A percentile compares a stretch with the other conserved stretches of the same genome.
phyloP scores from a whole-genome alignment of 1,284 basidiomycete genomes.

The Tylopilus orsonianus region DNA sequence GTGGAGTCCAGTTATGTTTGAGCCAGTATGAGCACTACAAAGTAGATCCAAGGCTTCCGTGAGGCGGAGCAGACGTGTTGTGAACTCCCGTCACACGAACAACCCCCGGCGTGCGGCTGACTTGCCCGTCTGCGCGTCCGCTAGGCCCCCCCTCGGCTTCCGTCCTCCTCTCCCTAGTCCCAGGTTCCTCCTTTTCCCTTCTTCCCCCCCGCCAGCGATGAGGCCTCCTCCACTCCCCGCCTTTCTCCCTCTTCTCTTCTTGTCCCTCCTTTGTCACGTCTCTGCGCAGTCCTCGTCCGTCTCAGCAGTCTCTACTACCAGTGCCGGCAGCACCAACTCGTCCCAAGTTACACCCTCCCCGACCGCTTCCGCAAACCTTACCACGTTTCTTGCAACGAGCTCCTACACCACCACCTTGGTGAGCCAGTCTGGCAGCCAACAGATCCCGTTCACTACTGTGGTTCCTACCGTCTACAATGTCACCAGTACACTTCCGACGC shows the following conservation, averaged over 20 bases:
- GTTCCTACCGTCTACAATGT: conserved; percentile 61
- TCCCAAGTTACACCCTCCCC: conserved; percentile 10
- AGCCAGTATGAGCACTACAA: neutral
- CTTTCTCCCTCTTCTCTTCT: conserved; percentile 25
- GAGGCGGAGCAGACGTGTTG: conserved; percentile 5
- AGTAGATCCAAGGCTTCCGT: neutral
- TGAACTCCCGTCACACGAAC: conserved; percentile 22
- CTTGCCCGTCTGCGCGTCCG: conserved; percentile 7
- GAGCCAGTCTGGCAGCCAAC: conserved; percentile 47
- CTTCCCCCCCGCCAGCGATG: conserved; percentile 18
- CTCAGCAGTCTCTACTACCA: conserved; percentile 11
- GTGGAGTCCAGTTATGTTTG: neutral
- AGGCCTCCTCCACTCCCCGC: conserved; percentile 2
- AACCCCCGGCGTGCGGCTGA: conserved; percentile 29
- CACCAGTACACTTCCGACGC: conserved; percentile 45
- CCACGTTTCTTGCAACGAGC: conserved; percentile 51
- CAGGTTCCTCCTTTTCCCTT: neutral
- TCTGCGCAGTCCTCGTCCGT: conserved; percentile 27
- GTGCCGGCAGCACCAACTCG: neutral
- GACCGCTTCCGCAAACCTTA: conserved; percentile 31
- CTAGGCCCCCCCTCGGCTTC: conserved; percentile 1
- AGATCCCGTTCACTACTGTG: conserved; percentile 49
- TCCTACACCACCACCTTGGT: conserved; percentile 47
- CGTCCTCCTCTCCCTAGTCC: neutral
- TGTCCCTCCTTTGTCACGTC: conserved; percentile 23